phyloP scores from a whole-genome alignment of 768 basidiomycete species.

The Kwoniella pini region DNA sequence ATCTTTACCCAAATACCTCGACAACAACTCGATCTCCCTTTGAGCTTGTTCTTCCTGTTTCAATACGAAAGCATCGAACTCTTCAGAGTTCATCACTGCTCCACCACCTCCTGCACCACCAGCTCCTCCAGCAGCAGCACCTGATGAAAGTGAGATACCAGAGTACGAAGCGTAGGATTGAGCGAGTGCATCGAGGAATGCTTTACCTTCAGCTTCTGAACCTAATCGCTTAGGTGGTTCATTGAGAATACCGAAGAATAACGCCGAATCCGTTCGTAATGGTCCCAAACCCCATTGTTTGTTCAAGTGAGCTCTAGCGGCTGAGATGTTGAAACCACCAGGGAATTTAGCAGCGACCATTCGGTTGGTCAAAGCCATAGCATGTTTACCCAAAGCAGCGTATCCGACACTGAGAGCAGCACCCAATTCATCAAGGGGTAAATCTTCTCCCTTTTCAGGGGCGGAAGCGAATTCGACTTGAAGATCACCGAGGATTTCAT shows the following conservation, averaged over 20 bases:
- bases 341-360: constrained; percentile 96
- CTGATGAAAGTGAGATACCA: constrained; percentile 78
- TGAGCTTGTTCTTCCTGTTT: constrained; percentile 89
- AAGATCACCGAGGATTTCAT: constrained; percentile 95
- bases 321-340: constrained; percentile 92
- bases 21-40: constrained; percentile 92
- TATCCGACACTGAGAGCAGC: constrained; percentile 78
- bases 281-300: constrained; percentile 97
- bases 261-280: constrained; percentile 80
- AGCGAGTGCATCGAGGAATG: constrained; percentile 87
- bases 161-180: constrained; percentile 81
- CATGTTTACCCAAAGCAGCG: constrained; percentile 84
- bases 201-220: constrained; percentile 86
- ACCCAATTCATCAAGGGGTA: constrained; percentile 93
- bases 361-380: constrained; percentile 82
- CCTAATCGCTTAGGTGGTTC: constrained; percentile 92
- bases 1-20: constrained; percentile 93
- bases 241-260: constrained; percentile 85
- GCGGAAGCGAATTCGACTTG: constrained; percentile 92
- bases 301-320: constrained; percentile 81
- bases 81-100: constrained; percentile 93
- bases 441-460: constrained; percentile 97
- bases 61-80: constrained; percentile 92
- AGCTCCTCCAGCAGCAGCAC: constrained; percentile 64
- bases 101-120: constrained; percentile 66